phyloP scores from a whole-genome alignment of 257 asterid species.

The Oldenlandia corymbosa region DNA sequence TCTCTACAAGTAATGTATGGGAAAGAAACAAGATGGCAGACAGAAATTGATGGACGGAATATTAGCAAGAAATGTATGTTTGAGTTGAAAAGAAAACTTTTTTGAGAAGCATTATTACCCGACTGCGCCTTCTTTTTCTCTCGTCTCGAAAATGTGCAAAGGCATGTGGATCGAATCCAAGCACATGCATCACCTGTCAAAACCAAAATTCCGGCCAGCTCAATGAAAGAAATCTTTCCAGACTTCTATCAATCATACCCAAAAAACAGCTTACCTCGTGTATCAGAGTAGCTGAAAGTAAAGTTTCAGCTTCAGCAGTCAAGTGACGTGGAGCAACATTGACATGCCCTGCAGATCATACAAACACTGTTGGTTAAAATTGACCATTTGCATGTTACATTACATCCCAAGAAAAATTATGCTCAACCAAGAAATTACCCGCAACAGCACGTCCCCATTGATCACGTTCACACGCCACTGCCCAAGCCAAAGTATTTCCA shows the following conservation, averaged over 20 bases:
- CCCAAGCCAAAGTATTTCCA: conserved; percentile 96
- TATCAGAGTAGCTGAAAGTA: conserved; percentile 85
- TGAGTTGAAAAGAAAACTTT: neutral
- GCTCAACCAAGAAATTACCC: conserved; percentile 42
- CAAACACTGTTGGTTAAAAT: neutral
- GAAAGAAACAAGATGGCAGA: neutral
- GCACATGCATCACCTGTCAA: conserved; percentile 84
- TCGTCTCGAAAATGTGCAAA: conserved; percentile 94
- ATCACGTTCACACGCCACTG: conserved; percentile 98
- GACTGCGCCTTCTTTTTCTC: conserved; percentile 75
- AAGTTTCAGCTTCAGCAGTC: conserved; percentile 94
- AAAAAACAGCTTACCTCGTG: conserved; percentile 59
- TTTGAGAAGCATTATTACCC: conserved; percentile 33
- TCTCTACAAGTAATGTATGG: neutral
- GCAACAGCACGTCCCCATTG: conserved; percentile 99
- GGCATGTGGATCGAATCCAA: conserved; percentile 97
- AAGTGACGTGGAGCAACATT: conserved; percentile 98
- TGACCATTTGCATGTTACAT: neutral
- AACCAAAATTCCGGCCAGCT: conserved; percentile 13
- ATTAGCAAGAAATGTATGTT: conserved; percentile 1
- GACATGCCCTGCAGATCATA: conserved; percentile 79
- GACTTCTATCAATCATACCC: conserved; percentile 1
- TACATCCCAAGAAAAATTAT: neutral
- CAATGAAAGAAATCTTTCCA: conserved; percentile 10
- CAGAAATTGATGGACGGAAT: neutral